Percentiles rank a stretch among this genome's conserved stretches.
phyloP scores from a whole-genome alignment of 805 yeast species.

The Wickerhamomyces sydowiorum region DNA sequence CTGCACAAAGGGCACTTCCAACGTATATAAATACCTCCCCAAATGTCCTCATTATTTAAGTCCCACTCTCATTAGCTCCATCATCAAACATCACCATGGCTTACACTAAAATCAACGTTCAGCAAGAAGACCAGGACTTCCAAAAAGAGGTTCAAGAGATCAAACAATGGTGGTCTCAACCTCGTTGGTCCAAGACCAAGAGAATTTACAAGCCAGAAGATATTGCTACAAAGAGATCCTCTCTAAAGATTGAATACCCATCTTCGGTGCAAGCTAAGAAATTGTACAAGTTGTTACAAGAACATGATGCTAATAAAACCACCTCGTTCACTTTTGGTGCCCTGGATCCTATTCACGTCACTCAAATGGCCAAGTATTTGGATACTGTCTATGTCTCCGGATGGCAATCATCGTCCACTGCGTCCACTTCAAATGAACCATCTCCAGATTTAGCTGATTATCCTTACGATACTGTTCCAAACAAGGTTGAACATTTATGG shows the following conservation, averaged over 20 bases:
- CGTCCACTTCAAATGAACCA: constrained; percentile 96
- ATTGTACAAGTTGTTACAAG: constrained; percentile 59
- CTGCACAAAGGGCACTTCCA: too few relatives aligned
- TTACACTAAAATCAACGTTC: constrained; percentile 5
- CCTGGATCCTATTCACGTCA: constrained; percentile 88
- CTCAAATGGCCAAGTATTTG: constrained; percentile 95
- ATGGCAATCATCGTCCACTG: constrained; percentile 98
- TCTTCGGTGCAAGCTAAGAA: constrained; percentile 79
- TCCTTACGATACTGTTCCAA: constrained; percentile 98
- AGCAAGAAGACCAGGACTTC: constrained; percentile 18
- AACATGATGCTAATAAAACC: constrained; percentile 69
- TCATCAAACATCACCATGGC: not conserved
- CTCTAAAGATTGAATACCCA: constrained; percentile 68
- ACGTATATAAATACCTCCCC: not conserved
- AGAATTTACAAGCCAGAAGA: constrained; percentile 86
- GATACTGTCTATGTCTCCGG: constrained; percentile 94
- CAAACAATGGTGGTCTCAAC: constrained; percentile 87
- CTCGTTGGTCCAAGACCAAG: constrained; percentile 86
- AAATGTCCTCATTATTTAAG: not conserved
- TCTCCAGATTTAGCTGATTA: constrained; percentile 98
- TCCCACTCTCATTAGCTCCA: not conserved
- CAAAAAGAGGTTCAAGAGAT: constrained; percentile 59
- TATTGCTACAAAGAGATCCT: constrained; percentile 84
- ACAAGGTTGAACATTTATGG: constrained; percentile 95
- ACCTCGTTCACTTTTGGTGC: constrained; percentile 93